Conservation (phyloP, 2,329 filamentous ascomycete genomes). For the Cladophialophora chaetospira region DNA sequence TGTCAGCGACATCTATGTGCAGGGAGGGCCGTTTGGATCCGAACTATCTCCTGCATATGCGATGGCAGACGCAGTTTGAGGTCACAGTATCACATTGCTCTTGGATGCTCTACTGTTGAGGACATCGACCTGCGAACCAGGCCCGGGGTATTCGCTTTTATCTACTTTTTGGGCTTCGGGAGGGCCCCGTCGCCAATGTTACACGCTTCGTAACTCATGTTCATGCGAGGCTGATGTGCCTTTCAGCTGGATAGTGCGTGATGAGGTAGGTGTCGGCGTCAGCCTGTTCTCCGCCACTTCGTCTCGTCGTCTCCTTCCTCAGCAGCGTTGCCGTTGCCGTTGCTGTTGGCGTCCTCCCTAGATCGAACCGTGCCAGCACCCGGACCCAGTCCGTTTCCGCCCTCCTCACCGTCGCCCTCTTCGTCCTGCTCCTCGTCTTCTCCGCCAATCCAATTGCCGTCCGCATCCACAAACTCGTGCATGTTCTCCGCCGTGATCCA, state of each 20-base stretch:
- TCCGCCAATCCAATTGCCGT: conserved; percentile 74
- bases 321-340: conserved; percentile 31
- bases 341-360: conserved; percentile 41
- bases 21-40: too few species aligned
- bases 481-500: conserved; percentile 87
- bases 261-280: conserved; percentile 19
- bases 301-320: conserved; percentile 44
- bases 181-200: too few species aligned
- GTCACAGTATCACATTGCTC: too few species aligned
- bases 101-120: too few species aligned
- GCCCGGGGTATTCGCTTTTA: too few species aligned
- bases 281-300: conserved; percentile 58
- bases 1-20: neutral
- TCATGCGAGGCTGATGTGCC: too few species aligned
- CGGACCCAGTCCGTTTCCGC: conserved; percentile 55
- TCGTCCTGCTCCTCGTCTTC: conserved; percentile 51
- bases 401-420: conserved; percentile 54
- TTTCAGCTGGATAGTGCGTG: neutral
- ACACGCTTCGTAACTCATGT: too few species aligned
- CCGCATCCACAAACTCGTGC: conserved; percentile 75
- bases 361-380: conserved; percentile 46
- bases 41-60: too few species aligned
- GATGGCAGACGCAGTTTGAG: too few species aligned
- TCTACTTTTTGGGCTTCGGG: too few species aligned
- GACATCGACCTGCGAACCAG: too few species aligned